phyloP scores from a whole-genome alignment of 129 eudicot species.

The Tagetes patula region DNA sequence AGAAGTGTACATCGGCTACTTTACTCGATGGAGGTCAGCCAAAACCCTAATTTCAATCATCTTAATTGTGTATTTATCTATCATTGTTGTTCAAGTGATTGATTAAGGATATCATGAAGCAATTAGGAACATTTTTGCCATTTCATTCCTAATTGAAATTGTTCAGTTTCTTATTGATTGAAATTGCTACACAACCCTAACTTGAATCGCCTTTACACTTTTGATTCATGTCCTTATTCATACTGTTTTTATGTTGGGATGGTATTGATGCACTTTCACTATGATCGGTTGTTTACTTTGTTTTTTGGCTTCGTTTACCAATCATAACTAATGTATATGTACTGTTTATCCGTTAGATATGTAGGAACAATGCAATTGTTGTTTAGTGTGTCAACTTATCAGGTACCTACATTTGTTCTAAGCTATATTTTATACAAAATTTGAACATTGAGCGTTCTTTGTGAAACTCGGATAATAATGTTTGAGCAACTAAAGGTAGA shows the following conservation, averaged over 20 bases:
- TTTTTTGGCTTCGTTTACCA: constrained; percentile 3
- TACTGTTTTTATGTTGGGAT: constrained; percentile 10
- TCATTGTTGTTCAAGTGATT: constrained; percentile 5
- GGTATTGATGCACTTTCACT: constrained; percentile 14
- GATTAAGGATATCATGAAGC: not conserved
- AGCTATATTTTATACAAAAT: not conserved
- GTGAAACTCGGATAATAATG: not conserved
- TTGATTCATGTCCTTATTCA: not conserved
- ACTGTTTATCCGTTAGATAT: not conserved
- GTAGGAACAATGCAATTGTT: not conserved
- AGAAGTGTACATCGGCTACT: constrained; percentile 55
- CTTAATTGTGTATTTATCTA: not conserved
- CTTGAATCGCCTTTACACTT: too few species aligned
- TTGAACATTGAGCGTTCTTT: not conserved
- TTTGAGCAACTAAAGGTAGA: constrained; percentile 13
- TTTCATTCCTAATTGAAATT: not conserved
- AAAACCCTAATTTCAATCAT: constrained; percentile 19
- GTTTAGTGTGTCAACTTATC: not conserved
- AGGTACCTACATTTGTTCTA: not conserved
- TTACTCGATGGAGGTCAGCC: constrained; percentile 56
- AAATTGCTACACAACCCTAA: not conserved
- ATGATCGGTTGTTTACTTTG: not conserved
- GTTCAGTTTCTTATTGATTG: not conserved
- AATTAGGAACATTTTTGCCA: not conserved
- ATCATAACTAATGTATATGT: not conserved